Conservation (phyloP, 1,284 basidiomycete species). For the Athelia psychrophila region DNA sequence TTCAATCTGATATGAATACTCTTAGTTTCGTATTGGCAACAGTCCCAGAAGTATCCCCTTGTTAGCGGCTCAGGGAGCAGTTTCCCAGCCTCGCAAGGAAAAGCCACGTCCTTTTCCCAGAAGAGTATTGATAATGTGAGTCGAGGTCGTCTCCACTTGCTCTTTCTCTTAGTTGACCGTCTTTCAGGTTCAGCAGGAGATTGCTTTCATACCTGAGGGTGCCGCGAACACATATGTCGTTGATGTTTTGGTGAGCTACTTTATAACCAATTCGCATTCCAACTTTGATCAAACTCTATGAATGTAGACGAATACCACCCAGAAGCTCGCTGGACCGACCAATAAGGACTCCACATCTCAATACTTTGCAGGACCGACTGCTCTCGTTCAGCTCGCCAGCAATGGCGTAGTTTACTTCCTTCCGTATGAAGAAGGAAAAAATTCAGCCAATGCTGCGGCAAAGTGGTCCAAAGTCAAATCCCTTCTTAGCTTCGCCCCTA, state of each 20-base stretch:
- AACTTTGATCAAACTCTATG: slow-evolving; percentile 1
- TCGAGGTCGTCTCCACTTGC: no score
- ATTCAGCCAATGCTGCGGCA: no score
- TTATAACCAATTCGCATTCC: no score
- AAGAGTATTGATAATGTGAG: no score
- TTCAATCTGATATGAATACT: not conserved
- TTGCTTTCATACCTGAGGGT: no score
- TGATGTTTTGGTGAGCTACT: slow-evolving; percentile 57
- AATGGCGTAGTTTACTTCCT: slow-evolving; percentile 69
- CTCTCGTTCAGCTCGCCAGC: slow-evolving; percentile 76
- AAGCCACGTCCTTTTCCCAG: no score
- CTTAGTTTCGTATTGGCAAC: slow-evolving; percentile 78
- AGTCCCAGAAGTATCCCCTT: slow-evolving; percentile 64
- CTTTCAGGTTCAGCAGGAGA: no score
- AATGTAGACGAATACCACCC: slow-evolving; percentile 69
- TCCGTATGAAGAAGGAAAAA: no score
- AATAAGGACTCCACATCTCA: slow-evolving; percentile 63
- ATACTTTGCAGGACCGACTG: slow-evolving; percentile 69
- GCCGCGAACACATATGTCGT: slow-evolving; percentile 79
- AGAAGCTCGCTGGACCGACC: slow-evolving; percentile 64
- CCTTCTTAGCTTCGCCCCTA: no score
- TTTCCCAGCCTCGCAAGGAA: no score
- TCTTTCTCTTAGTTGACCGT: no score
- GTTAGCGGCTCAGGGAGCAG: slow-evolving; percentile 44
- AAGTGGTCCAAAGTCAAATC: no score